Base-by-base conservation (phyloP, 148 eudicot species). In the Nepenthes mirabilis region DNA sequence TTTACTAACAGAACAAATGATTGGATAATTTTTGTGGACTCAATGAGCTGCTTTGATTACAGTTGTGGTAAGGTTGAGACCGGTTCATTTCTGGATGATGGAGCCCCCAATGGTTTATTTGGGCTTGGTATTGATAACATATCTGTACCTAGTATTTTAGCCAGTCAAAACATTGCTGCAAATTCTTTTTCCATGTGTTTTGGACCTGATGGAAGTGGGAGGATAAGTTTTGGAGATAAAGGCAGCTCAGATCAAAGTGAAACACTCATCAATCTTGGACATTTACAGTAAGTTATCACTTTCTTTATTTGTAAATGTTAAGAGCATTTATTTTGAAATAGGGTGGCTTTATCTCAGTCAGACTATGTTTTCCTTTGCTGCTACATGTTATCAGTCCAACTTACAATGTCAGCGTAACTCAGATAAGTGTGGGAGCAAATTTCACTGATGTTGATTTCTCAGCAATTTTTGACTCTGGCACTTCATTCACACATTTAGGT, bases 141-240 rank as follows among this genome's bases (percentile, higher is more conserved):
- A 65, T 93, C 98, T 2, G 83, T 93, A n/a, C 98, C 98, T 37
- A 86, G 91, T 66, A 74, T 77, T 40, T 76, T 93, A 66, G 81
- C 98, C 4, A 82, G 74, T 52, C 54, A 73, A 50, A 88, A 83
- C 34, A 53, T 88, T 14, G 68, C 80, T 6, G 74, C 88, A 68
- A 72, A 88, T 80, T 93, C 98, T 36, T 93, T 93, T 67, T 88
- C 98, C 61, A 88, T 93, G 98, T 93, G 98, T 67, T 88, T 93
- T 69, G 81, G 80, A 48, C 55, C 62, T 32, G 75, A 74, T 61
- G 90, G 83, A 43, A 1, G 65, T 36, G 96, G 98, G 36, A 86
- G 89, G 71, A 88, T 93, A 2, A 82, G 72, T 14, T 93, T 93
- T 68, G 98, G 98, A 49, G 98, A 88, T 70, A 77, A 72, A 69